A percentile compares a stretch with the other conserved stretches of the same genome.
Conservation (phyloP, 192 early-diverging fungal genomes). For the Gaertneriomyces semiglobifer region DNA sequence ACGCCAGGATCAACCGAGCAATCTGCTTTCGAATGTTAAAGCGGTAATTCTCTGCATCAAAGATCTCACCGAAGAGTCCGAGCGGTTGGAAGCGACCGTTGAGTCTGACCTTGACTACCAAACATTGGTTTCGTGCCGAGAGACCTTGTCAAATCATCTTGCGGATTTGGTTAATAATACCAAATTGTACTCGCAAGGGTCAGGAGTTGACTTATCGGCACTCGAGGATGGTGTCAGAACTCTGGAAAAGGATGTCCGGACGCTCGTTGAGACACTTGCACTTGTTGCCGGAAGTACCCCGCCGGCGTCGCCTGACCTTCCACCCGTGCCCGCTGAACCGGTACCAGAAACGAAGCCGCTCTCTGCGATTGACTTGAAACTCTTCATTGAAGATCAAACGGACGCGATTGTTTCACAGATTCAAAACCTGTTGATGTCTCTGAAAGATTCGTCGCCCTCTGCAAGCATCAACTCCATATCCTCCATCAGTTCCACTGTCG, state of each 20-base stretch:
- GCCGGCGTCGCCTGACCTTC: background rate
- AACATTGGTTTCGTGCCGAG: slow-evolving; percentile 15
- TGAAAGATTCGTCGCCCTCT: slow-evolving; percentile 5
- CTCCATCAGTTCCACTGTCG: slow-evolving; percentile 21
- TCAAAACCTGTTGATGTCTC: slow-evolving; percentile 27
- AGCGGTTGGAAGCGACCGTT: slow-evolving; percentile 14
- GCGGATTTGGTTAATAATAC: slow-evolving; percentile 27
- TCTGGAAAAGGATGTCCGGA: slow-evolving; percentile 15
- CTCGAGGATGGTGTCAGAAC: slow-evolving; percentile 24
- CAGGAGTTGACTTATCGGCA: slow-evolving; percentile 7
- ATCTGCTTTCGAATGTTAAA: slow-evolving; percentile 35
- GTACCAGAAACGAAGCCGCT: background rate
- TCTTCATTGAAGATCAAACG: slow-evolving; percentile 37
- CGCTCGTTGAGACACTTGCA: slow-evolving; percentile 20
- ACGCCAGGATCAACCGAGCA: background rate
- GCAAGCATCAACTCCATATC: slow-evolving; percentile 10
- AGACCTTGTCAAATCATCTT: slow-evolving; percentile 22
- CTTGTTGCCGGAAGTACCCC: background rate
- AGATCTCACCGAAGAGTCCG: slow-evolving; percentile 35
- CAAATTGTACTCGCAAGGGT: slow-evolving; percentile 1
- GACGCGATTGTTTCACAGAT: slow-evolving; percentile 39
- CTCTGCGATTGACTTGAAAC: slow-evolving; percentile 23
- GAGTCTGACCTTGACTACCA: slow-evolving; percentile 10
- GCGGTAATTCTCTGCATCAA: slow-evolving; percentile 34
- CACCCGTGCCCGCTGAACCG: slow-evolving; percentile 4